A percentile compares a stretch with the other conserved stretches of the same genome.
phyloP scores from a whole-genome alignment of 257 asterid species.

The Gentiana straminea region DNA sequence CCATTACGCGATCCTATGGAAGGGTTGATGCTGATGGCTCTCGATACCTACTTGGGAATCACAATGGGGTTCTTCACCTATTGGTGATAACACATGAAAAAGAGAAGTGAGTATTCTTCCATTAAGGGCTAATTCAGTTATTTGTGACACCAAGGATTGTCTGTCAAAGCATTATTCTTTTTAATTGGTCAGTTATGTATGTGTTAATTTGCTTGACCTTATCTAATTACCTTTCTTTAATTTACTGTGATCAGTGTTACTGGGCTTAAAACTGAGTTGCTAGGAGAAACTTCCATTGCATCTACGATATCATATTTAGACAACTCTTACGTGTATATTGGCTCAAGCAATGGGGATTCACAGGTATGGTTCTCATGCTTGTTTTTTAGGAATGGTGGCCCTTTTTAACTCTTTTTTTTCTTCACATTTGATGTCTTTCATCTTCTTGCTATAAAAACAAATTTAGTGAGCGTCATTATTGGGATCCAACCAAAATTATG shows the following conservation, averaged over 20 bases:
- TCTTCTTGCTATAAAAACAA: no score
- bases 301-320: conserved; percentile 88
- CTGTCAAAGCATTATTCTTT: background rate
- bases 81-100: conserved; percentile 86
- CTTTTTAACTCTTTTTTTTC: no score
- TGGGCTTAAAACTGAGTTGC: conserved; percentile 80
- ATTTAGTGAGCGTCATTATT: no score
- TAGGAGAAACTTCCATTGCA: conserved; percentile 87
- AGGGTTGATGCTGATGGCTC: conserved; percentile 93
- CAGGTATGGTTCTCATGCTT: no score
- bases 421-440: no score
- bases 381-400: no score
- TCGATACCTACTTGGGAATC: conserved; percentile 85
- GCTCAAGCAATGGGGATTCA: conserved; percentile 93
- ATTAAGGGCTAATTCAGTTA: background rate
- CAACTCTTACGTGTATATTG: conserved; percentile 75
- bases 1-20: conserved; percentile 76
- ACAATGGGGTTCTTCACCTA: conserved; percentile 69
- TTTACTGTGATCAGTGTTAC: conserved; percentile 40
- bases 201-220: background rate
- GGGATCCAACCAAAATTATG: no score
- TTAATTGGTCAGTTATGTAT: no score
- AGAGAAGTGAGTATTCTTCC: conserved; percentile 54
- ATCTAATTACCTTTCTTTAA: background rate
- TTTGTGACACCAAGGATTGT: background rate